Base-by-base conservation (phyloP, 108 stramenopile species). In the Nitzschia inconspicua region DNA sequence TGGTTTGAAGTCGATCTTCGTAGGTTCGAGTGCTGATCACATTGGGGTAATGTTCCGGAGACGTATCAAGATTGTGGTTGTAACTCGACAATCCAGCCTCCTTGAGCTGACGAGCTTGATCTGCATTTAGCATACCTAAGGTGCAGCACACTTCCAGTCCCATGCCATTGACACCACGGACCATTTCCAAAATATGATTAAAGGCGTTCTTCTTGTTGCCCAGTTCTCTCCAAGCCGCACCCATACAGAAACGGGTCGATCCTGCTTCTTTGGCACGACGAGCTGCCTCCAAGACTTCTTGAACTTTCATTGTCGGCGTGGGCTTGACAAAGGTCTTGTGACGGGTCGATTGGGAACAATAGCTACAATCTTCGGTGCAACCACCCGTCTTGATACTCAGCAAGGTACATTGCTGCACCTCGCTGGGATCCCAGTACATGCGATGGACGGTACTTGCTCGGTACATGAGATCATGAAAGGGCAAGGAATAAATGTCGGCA, bases 271-370 rank as follows among this genome's bases (percentile, higher is more conserved):
- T 98, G 59, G 97, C 97, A 20, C 93, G 65, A 28, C 61, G 56
- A 26, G 97, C 97, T 8, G 96, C 96, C 69, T 86, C 92, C 51
- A 98, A 73, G 11, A 98, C 97, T 70, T 97, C 97, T 57, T 93
- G 90, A 22, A 98, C 91, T 80, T 97, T 96, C 95, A 98, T 95
- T 42, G 95, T 93, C 1, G 95, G 96, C 2, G 96, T 97, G 1
- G 97, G 97, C 79, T 98, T 98, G 69, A 98, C 97, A 70, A 95
- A 94, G 1, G 97, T 98, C 77, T 96, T 96, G 82, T 98, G 88
- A 22, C 86, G 82, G 43, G 90, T 89, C 34, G 88, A 90, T 68
- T 97, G 97, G 5, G 88, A 90, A 86, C 97, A 98, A 75, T 98
- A 98, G 20, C 78, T 80, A 70, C 97, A 98, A 76, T 98, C 96